phyloP scores from a whole-genome alignment of 306 rosid genomes.

The Coriaria nepalensis region DNA sequence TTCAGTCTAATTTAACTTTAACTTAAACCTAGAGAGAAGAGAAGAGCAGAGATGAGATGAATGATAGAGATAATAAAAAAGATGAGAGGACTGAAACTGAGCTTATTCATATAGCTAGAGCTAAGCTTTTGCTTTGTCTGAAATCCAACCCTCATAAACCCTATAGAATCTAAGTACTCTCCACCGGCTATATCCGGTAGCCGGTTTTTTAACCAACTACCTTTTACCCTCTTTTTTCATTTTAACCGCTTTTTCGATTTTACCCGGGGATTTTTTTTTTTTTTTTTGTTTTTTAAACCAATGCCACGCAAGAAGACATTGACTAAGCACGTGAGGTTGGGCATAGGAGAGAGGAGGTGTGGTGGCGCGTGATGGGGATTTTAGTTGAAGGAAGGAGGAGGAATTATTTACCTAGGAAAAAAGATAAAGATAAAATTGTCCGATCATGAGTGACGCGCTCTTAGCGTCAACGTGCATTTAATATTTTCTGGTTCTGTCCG shows the following conservation, averaged over 20 bases:
- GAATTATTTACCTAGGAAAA: conserved; percentile 26
- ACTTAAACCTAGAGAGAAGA: background rate
- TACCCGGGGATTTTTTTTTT: conserved; percentile 9
- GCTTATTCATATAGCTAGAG: conserved; percentile 19
- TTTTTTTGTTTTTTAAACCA: no score
- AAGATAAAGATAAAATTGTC: conserved; percentile 22
- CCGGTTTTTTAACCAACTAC: conserved; percentile 9
- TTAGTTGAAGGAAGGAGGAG: background rate
- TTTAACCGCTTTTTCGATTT: background rate
- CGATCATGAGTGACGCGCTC: conserved; percentile 40
- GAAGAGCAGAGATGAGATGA: conserved; percentile 15
- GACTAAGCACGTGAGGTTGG: conserved; percentile 16
- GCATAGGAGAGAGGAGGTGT: background rate
- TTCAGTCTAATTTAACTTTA: no score
- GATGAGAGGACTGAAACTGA: conserved; percentile 15
- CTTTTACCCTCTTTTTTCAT: background rate
- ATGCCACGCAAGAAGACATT: no score
- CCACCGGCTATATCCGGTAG: conserved; percentile 47
- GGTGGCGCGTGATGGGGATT: conserved; percentile 29
- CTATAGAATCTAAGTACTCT: background rate
- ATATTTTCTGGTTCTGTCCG: conserved; percentile 7
- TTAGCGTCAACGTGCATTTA: conserved; percentile 34
- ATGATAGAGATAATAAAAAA: conserved; percentile 11
- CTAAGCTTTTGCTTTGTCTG: conserved; percentile 39
- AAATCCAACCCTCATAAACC: conserved; percentile 5